Conservation (phyloP, 148 eudicot genomes). For the Amaranthus cruentus region DNA sequence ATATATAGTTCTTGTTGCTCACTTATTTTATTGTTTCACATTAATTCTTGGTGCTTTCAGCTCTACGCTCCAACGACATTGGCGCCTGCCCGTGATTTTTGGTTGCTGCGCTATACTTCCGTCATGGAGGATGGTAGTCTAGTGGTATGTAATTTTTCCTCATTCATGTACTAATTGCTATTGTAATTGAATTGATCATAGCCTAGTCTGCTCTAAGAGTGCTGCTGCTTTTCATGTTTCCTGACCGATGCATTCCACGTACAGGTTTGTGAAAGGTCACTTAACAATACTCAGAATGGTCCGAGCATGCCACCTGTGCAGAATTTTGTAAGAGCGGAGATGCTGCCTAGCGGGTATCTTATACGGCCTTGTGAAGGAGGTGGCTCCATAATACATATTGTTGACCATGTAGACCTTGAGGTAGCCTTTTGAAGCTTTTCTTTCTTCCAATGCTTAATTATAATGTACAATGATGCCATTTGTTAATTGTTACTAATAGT, state of each 20-base stretch:
- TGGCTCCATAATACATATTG: constrained; percentile 76
- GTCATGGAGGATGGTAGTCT: constrained; percentile 95
- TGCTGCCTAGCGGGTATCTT: constrained; percentile 73
- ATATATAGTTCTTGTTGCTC: not conserved
- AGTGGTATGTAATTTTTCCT: constrained; percentile 49
- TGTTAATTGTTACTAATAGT: constrained; percentile 9
- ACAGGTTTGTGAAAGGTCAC: constrained; percentile 94
- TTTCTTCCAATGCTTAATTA: not conserved
- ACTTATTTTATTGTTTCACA: not conserved
- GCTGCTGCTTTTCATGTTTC: not conserved
- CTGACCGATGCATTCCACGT: not conserved
- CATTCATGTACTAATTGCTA: not conserved
- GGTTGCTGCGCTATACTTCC: constrained; percentile 88
- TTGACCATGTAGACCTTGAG: constrained; percentile 81
- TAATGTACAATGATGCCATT: not conserved
- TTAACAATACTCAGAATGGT: constrained; percentile 79
- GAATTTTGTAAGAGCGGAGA: constrained; percentile 74
- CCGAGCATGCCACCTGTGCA: constrained; percentile 79
- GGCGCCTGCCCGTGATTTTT: constrained; percentile 98
- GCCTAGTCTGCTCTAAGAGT: not conserved
- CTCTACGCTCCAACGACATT: constrained; percentile 96
- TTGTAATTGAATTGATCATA: too few species aligned
- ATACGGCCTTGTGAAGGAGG: constrained; percentile 88
- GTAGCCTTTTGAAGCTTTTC: constrained; percentile 16
- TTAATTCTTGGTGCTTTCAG: constrained; percentile 29